Base-by-base conservation (phyloP, 2,329 filamentous ascomycete species). In the Colletotrichum musae region DNA sequence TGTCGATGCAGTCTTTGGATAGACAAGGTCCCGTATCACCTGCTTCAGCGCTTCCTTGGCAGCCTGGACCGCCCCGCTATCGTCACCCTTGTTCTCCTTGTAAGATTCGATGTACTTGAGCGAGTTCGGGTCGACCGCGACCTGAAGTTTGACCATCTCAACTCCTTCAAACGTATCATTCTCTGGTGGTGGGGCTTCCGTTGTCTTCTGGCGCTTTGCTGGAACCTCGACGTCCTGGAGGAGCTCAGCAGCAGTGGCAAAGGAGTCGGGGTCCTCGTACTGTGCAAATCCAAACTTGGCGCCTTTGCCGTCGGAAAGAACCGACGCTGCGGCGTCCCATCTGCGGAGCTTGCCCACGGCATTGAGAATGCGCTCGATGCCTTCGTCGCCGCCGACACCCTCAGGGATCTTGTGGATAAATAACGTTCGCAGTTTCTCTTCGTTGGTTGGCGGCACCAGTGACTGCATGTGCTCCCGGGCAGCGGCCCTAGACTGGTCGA, bases 251-350 rank as follows among this genome's bases (percentile, higher is more conserved):
- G 95, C 96, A 52, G 92, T 92, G 78, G 92, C 91, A 73, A 99
- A 86, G 73, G 94, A 95, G 80, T 97, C 93, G 26, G 92, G 90
- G 79, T 98, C 95, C 72, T 97, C 95, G 80, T 93, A 99, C 80
- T 98, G 93, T 69, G 95, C 96, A 81, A 99, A 98, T 15, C 95
- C 96, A 84, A 98, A 98, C 72, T 91, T 92, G 80, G 92, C 91
- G 64, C 91, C 91, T 81, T 95, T 96, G 73, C 93, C 90, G 73
- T 94, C 91, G n/a, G 84, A 78, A 16, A 84, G 76, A 41, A 85
- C 81, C 16, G 85, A 86, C 57, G 88, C 89, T 41, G 91, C 92
- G 70, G 94, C 86, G 72, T 95, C 94, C 94, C 95, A 99, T 75
- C 94, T 91, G 72, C 93, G 90, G 71, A 99, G 82, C 77, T 87